Percentiles rank a stretch among this genome's conserved stretches.
These are phyloP conservation scores for Colletotrichum spaethianum DNA, from an alignment of 2,329 filamentous ascomycete species.

Conservation along the genomic window DNA sequence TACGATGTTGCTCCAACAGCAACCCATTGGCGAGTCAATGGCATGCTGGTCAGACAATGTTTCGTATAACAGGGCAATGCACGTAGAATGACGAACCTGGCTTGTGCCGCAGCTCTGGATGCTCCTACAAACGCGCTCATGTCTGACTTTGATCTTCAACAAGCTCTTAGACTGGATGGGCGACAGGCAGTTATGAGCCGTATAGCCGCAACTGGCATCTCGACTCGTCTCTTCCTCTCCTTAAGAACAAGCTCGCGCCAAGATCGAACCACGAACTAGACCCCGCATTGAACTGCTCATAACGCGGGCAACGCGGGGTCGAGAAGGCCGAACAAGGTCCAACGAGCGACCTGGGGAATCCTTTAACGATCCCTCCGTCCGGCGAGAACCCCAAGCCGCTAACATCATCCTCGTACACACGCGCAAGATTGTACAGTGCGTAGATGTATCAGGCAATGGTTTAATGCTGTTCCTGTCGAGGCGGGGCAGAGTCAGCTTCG, in stretches of 20 bases:
- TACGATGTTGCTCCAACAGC: background rate
- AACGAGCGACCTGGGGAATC: background rate
- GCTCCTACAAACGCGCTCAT: conserved; percentile 33
- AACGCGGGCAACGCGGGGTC: conserved; percentile 10
- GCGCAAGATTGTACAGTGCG: background rate
- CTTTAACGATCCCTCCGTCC: background rate
- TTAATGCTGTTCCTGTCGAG: background rate
- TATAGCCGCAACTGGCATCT: background rate
- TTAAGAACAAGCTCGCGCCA: background rate
- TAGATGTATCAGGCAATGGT: background rate
- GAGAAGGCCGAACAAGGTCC: background rate
- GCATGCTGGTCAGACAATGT: background rate
- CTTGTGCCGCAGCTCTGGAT: conserved; percentile 24
- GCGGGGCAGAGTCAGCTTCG: conserved; percentile 1
- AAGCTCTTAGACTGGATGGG: no score
- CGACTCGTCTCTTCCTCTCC: background rate
- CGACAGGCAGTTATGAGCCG: background rate
- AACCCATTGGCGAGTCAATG: background rate
- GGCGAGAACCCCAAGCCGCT: background rate
- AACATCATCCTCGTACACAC: background rate
- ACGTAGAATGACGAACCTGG: background rate
- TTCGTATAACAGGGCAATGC: background rate
- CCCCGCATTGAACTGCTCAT: conserved; percentile 10
- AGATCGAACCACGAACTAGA: background rate
- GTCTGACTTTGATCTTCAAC: background rate